Base-by-base conservation (phyloP, 2,329 filamentous ascomycete species). In the Myriosclerotinia curreyana region DNA sequence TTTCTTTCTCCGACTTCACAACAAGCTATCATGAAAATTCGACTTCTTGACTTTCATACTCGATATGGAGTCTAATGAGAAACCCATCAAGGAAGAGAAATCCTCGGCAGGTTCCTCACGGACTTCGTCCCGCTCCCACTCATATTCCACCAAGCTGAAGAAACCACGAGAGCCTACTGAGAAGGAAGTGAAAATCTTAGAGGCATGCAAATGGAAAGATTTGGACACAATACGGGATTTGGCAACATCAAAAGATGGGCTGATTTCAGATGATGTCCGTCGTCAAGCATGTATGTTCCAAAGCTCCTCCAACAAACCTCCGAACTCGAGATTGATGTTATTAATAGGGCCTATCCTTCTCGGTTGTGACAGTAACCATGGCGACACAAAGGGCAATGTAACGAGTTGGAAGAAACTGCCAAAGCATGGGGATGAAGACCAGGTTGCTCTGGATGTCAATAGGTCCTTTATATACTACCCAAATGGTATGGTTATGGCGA, bases 401-500 rank as follows among this genome's bases (percentile, higher is more conserved):
- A 54, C 63, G 9, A 67, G 55, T 60, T 74, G 71, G 71, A 73
- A 76, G 54, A 91, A 42, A 36, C 79, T 96, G 49, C 84, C 88
- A 38, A 81, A 77, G n/a, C 95, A 99, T 77, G 80, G 79, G 42
- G 95, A 99, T 72, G 95, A 99, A 76, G 87, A 90, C 58, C 95
- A 99, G 77, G 92, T 99, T 48, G 84, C 88, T 73, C 83, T 98
- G 55, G 95, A 99, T 75, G 95, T 99, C 64, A 86, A 97, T 77
- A 85, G 95, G 64, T 93, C 95, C n/a, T 99, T 99, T 77, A 89
- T 98, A 66, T 96, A 97, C 79, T 99, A 99, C 75, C 95, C 95
- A 15, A 83, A 85, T 67, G 85, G 92, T 95, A 81, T 72, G 82
- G 12, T 73, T 70, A 64, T 65, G 42, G 51, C 49, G 49, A 52